Conservation (phyloP, 2,329 filamentous ascomycete species). For the Beauveria bassiana region DNA sequence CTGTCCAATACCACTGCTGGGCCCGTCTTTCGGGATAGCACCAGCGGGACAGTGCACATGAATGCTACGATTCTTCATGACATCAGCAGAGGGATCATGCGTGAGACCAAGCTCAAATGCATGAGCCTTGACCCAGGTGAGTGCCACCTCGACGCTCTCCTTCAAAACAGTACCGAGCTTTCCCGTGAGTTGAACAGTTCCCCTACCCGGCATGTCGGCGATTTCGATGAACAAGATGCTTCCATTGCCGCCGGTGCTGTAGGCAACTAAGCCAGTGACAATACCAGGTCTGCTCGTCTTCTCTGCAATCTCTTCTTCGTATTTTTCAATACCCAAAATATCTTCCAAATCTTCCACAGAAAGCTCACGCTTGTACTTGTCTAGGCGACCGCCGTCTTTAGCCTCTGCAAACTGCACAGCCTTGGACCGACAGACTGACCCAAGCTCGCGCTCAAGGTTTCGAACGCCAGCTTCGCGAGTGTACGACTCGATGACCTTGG, state of each 20-base stretch:
- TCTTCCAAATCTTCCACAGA: conserved; percentile 75
- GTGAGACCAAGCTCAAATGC: conserved; percentile 85
- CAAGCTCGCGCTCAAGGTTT: conserved; percentile 92
- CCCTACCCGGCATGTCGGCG: conserved; percentile 90
- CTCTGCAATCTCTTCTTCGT: conserved; percentile 92
- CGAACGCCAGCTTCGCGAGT: conserved; percentile 94
- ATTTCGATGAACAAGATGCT: conserved; percentile 98
- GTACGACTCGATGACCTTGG: conserved; percentile 93
- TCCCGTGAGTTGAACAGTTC: conserved; percentile 88
- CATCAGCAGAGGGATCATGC: conserved; percentile 72
- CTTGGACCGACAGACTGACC: conserved; percentile 87
- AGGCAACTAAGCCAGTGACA: conserved; percentile 92
- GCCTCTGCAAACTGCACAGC: conserved; percentile 92
- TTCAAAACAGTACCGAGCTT: conserved; percentile 96
- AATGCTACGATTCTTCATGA: conserved; percentile 90
- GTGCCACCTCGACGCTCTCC: conserved; percentile 90
- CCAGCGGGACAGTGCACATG: conserved; percentile 95
- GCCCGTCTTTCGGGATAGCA: conserved; percentile 89
- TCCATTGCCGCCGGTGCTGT: conserved; percentile 85
- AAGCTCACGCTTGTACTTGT: conserved; percentile 66
- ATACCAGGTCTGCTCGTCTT: conserved; percentile 78
- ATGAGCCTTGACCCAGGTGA: conserved; percentile 96
- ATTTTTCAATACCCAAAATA: conserved; percentile 87
- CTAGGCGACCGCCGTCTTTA: conserved; percentile 61
- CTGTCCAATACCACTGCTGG: conserved; percentile 83